Evolutionary conservation across 176 grass and related monocot genomes (phyloP), one percentile per base, ranked within the genome.

Genomic region (Musa acuminata): DNA sequence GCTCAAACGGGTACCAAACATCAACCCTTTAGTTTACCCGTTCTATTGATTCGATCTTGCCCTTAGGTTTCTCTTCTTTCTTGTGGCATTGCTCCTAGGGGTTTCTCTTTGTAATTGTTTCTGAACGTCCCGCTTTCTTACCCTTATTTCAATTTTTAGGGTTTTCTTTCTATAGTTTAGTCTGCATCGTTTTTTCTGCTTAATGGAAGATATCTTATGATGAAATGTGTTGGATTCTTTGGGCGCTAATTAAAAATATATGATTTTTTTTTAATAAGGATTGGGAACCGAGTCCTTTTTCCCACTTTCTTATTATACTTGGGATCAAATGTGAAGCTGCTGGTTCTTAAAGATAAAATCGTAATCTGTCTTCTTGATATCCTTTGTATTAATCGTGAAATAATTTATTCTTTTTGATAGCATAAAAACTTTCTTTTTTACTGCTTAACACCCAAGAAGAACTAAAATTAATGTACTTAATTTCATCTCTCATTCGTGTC

Each of bases 1-100:
- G 80, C 84, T 99, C 72, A 99, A 99, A 85, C 80, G 95, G 88
- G 94, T 93, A 83, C 73, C 84, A 67, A 49, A 35, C 22, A 9
- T 9, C 12, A 22, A 55, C 52, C 27, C 43, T 43, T 72, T 17
- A 8, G 35, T 60, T 60, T n/a, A 1, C 67, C 67, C 48, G 57
- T 27, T 55, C 23, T 17, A 50, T 21, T 27, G 23, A 11, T 73
- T 25, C 52, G 49, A 1, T 27, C 23, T 73, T 26, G 20, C 14
- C 72, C 13, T 54, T 19, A 8, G 23, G 13, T 9, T 73, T 19
- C 13, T 13, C 23, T 4, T 10, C 16, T 2, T 23, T 22, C 52
- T 53, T 35, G 11, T 11, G 27, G 64, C 25, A 1, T 2, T 67
- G 14, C 17, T 62, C 8, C 19, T 62, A 1, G 16, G 8, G 24